A percentile compares a stretch with the other conserved stretches of the same genome.
Evolutionary conservation across 495 filamentous ascomycete genomes (phyloP).

Genomic region (Xylaria longipes): DNA sequence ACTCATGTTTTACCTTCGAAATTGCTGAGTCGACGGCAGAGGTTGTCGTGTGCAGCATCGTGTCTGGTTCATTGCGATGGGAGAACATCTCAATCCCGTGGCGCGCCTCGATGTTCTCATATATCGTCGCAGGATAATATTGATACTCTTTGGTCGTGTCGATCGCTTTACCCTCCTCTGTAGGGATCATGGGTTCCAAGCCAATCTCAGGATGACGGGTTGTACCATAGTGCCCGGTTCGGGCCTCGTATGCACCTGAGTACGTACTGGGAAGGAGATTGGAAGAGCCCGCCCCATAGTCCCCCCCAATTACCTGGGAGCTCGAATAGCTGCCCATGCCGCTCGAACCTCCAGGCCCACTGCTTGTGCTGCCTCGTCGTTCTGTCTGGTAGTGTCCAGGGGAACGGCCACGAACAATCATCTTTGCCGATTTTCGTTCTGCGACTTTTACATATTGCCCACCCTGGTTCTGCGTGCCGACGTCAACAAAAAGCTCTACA

Average conservation of each 20-base stretch:
- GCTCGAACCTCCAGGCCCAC: conserved; percentile 68
- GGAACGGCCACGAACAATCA: conserved; percentile 92
- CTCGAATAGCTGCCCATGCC: conserved; percentile 51
- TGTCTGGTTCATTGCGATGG: conserved; percentile 47
- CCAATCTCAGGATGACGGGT: conserved; percentile 52
- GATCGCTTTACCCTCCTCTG: conserved; percentile 55
- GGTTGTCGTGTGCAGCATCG: conserved; percentile 33
- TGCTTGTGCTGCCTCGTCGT: conserved; percentile 74
- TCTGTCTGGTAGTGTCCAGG: conserved; percentile 94
- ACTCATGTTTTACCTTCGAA: conserved; percentile 53
- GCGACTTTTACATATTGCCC: conserved; percentile 79
- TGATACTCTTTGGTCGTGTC: conserved; percentile 52
- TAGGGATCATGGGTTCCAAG: conserved; percentile 48
- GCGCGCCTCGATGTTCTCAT: conserved; percentile 48
- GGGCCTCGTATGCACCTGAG: conserved; percentile 45
- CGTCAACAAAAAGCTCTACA: conserved; percentile 85
- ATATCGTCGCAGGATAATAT: conserved; percentile 54
- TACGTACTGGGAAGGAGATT: conserved; percentile 41
- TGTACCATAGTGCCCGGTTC: conserved; percentile 45
- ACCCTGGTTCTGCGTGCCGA: conserved; percentile 52
- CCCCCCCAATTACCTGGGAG: conserved; percentile 45
- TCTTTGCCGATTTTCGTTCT: conserved; percentile 75
- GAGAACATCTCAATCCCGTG: conserved; percentile 53
- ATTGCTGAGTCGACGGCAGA: conserved; percentile 25
- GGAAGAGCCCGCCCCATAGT: conserved; percentile 45